Percentiles rank a stretch among this genome's conserved stretches.
These are phyloP conservation scores for Dothidotthia symphoricarpi DNA, from an alignment of 2,329 filamentous ascomycete species.

Conservation along the genomic window DNA sequence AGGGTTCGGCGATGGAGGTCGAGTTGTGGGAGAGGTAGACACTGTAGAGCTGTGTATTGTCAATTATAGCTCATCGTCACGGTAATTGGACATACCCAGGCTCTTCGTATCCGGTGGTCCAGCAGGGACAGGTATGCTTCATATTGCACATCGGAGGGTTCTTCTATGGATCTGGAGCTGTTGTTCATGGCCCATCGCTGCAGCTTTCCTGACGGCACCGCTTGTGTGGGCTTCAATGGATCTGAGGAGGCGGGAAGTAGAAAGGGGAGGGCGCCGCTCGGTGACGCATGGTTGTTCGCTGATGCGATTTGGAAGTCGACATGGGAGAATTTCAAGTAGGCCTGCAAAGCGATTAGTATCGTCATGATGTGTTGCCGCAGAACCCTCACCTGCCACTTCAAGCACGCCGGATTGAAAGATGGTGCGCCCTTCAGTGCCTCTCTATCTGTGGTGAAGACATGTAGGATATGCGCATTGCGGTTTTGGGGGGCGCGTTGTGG, in stretches of 20 bases:
- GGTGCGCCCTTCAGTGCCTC: conserved; percentile 62
- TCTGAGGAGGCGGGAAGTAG: conserved; percentile 58
- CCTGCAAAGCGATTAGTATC: conserved; percentile 51
- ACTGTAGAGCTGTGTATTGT: conserved; percentile 61
- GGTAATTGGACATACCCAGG: conserved; percentile 62
- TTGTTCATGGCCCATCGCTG: conserved; percentile 64
- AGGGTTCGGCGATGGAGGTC: conserved; percentile 59
- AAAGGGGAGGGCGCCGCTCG: conserved; percentile 84
- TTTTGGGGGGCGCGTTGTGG: conserved; percentile 59
- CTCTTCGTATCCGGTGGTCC: conserved; percentile 73
- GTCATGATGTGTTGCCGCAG: not conserved
- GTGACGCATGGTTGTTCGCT: conserved; percentile 91
- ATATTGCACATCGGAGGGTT: conserved; percentile 57
- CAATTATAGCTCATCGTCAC: conserved; percentile 1
- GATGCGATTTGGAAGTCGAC: conserved; percentile 65
- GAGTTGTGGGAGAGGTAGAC: conserved; percentile 78
- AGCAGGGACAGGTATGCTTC: conserved; percentile 78
- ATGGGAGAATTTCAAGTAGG: conserved; percentile 75
- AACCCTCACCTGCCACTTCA: conserved; percentile 88
- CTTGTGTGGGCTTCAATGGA: conserved; percentile 38
- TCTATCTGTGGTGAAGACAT: conserved; percentile 70
- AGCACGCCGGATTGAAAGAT: conserved; percentile 87
- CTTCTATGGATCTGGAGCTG: conserved; percentile 32
- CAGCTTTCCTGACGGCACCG: conserved; percentile 63
- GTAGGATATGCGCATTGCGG: conserved; percentile 59